Conservation (phyloP, 1,284 basidiomycete genomes). For the Sanguinoderma infundibulare region DNA sequence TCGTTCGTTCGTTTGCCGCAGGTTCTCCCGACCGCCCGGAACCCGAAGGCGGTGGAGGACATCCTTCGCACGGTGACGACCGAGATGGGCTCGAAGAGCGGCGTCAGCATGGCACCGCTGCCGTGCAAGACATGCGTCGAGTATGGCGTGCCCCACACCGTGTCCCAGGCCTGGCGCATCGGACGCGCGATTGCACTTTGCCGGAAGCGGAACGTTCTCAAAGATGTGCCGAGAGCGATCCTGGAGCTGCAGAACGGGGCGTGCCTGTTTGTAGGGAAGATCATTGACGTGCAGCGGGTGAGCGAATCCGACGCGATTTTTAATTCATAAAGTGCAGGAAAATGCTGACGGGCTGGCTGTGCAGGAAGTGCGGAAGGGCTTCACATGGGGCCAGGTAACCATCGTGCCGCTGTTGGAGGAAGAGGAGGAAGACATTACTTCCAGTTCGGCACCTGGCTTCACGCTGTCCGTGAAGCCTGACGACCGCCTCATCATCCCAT, state of each 20-base stretch:
- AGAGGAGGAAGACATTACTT: constrained; percentile 51
- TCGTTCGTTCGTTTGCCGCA: constrained; percentile 1
- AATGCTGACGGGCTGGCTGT: not conserved
- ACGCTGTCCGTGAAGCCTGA: constrained; percentile 24
- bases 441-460: not conserved
- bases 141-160: constrained; percentile 48
- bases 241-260: constrained; percentile 53
- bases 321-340: not conserved
- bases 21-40: constrained; percentile 36
- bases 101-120: constrained; percentile 46
- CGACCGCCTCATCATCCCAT: constrained; percentile 46
- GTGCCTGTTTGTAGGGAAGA: constrained; percentile 58
- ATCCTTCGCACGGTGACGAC: constrained; percentile 38
- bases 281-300: constrained; percentile 50
- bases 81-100: constrained; percentile 49
- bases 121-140: constrained; percentile 37
- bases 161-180: constrained; percentile 59
- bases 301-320: constrained; percentile 2
- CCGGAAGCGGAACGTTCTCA: constrained; percentile 40
- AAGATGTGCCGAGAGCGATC: constrained; percentile 51
- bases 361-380: constrained; percentile 37
- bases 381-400: constrained; percentile 50
- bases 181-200: constrained; percentile 43
- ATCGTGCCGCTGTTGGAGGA: constrained; percentile 49
- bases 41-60: constrained; percentile 34